phyloP scores from a whole-genome alignment of 495 filamentous ascomycete species.

The Cudoniella acicularis region DNA sequence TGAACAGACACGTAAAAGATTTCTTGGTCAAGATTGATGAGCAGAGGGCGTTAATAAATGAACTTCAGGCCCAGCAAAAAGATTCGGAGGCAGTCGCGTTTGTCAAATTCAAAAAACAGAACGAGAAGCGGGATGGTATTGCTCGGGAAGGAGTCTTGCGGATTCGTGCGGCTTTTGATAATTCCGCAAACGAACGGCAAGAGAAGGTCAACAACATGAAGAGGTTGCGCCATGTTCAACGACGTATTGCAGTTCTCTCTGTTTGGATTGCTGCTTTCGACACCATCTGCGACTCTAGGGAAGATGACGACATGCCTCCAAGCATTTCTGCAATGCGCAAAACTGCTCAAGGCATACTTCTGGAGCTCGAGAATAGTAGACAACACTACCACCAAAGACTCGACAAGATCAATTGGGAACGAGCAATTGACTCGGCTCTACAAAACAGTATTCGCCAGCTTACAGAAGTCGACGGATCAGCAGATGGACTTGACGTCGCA shows the following conservation, averaged over 20 bases:
- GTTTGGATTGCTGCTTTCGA: slow-evolving; percentile 95
- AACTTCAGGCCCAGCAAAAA: slow-evolving; percentile 87
- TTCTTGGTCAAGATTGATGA: slow-evolving; percentile 97
- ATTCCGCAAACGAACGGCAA: slow-evolving; percentile 71
- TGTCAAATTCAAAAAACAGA: slow-evolving; percentile 83
- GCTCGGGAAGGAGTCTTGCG: slow-evolving; percentile 79
- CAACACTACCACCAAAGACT: slow-evolving; percentile 85
- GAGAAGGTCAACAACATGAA: slow-evolving; percentile 79
- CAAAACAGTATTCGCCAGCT: slow-evolving; percentile 80
- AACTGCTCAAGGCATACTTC: slow-evolving; percentile 78
- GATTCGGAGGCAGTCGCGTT: slow-evolving; percentile 85
- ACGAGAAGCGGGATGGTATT: slow-evolving; percentile 73
- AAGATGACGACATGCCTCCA: slow-evolving; percentile 60
- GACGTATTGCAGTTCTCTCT: slow-evolving; percentile 76
- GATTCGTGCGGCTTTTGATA: slow-evolving; percentile 79
- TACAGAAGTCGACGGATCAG: slow-evolving; percentile 62
- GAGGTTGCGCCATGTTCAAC: slow-evolving; percentile 77
- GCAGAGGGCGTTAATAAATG: slow-evolving; percentile 89
- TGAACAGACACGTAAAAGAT: slow-evolving; percentile 98
- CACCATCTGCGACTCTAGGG: slow-evolving; percentile 65
- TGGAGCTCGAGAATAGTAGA: slow-evolving; percentile 83
- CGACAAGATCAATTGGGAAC: slow-evolving; percentile 78
- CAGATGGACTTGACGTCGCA: slow-evolving; percentile 66
- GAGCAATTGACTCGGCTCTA: slow-evolving; percentile 78
- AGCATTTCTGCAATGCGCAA: slow-evolving; percentile 76